Evolutionary conservation across 129 eudicot genomes (phyloP).

Genomic region (Heracleum sosnowskyi): DNA sequence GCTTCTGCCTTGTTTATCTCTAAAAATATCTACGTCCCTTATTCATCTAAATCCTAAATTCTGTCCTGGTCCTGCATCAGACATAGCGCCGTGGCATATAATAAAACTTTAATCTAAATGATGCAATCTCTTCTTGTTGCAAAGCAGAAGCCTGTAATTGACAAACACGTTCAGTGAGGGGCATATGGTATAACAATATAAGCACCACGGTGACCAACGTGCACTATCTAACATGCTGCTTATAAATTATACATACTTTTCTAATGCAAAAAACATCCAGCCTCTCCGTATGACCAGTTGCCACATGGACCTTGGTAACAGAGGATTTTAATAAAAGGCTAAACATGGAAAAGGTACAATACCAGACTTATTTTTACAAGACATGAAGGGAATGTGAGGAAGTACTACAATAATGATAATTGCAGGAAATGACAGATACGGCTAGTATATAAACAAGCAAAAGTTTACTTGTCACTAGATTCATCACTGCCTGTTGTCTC

Average conservation of each 20-base stretch:
- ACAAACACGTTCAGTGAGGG: background rate
- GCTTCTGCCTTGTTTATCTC: background rate
- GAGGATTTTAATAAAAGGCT: background rate
- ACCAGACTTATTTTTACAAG: background rate
- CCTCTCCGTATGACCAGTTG: background rate
- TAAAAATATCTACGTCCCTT: background rate
- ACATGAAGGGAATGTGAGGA: background rate
- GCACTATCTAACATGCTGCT: background rate
- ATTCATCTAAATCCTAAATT: background rate
- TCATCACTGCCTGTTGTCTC: slow-evolving; percentile 97
- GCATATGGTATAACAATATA: background rate
- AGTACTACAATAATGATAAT: background rate
- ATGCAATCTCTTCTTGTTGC: background rate
- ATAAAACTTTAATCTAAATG: background rate
- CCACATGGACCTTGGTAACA: slow-evolving; percentile 7
- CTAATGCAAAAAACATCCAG: background rate
- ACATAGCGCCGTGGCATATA: background rate
- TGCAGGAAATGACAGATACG: background rate
- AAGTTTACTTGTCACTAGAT: slow-evolving; percentile 74
- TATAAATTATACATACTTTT: background rate
- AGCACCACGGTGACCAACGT: background rate
- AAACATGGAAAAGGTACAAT: background rate
- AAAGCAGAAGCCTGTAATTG: background rate
- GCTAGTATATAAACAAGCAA: slow-evolving; percentile 1
- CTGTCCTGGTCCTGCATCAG: background rate